Evolutionary conservation across 305 asterid species (phyloP), one percentile per base, ranked within the genome.

Genomic region (Striga hermonthica): DNA sequence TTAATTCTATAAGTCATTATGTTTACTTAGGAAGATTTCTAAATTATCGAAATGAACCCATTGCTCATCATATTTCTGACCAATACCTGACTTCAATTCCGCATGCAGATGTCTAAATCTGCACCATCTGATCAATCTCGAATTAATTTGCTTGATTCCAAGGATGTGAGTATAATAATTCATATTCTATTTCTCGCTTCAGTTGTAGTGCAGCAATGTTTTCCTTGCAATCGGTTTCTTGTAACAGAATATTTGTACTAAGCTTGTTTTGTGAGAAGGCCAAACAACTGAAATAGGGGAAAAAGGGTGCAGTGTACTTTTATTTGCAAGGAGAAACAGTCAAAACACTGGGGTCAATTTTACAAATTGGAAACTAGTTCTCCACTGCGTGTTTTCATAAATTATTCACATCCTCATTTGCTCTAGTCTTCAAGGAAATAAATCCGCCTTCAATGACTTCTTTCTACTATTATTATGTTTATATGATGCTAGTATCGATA

Each of bases 71-170:
- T 48, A 60, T 9, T 64, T 71, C 68, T 70, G 54, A 72, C 73
- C 53, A 35, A 15, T 60, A 67, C 39, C 38, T 54, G 69, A 50
- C n/a, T 44, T 67, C 68, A 59, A 62, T 54, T 74, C 56, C 71
- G 62, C 74, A 60, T 70, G 68, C 57, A 93, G 97, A 93, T 93
- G 99, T 93, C 99, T 9, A 90, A 93, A 82, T 93, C 97, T 6
- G 95, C 97, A 48, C 91, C 95, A 73, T 90, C 99, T 65, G 99
- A 93, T 68, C 99, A 86, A 72, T 93, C 96, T 63, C 82, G 97
- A 47, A 90, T 93, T 74, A 93, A 93, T 79, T 84, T 93, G 79
- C 96, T 93, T 43, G 99, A 93, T 75, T 62, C 90, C 37, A 93
- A 88, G 72, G 99, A 93, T 75, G 99, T 90, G 76, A 86, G 96